Evolutionary conservation across 768 basidiomycete species (phyloP).

Genomic region (Rhizopogon salebrosus): DNA sequence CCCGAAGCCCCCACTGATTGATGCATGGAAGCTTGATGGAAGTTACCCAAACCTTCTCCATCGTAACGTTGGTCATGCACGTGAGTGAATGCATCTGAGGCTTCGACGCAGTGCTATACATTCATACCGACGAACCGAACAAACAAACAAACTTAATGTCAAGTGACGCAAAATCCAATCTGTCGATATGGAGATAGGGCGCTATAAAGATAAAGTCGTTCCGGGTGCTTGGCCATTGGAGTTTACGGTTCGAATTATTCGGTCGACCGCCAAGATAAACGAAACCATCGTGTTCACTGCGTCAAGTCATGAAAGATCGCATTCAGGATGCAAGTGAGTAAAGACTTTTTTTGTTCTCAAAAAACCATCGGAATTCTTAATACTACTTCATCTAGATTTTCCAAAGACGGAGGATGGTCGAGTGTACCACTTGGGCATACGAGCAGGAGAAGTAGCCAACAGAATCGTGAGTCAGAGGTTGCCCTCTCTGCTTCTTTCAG

Average conservation of each 20-base stretch:
- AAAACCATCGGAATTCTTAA: neutral
- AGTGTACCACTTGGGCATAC: constrained; percentile 76
- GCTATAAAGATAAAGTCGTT: too few relatives aligned
- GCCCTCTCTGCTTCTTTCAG: neutral
- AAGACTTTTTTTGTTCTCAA: neutral
- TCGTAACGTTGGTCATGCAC: too few relatives aligned
- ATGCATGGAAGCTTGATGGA: too few relatives aligned
- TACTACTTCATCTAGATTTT: constrained; percentile 60
- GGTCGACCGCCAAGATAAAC: neutral
- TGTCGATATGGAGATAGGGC: too few relatives aligned
- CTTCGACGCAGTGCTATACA: too few relatives aligned
- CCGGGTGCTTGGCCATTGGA: too few relatives aligned
- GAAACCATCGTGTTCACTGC: neutral
- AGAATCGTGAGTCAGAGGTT: constrained; percentile 49
- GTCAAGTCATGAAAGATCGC: constrained; percentile 49
- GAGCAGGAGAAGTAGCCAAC: constrained; percentile 75
- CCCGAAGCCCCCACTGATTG: too few relatives aligned
- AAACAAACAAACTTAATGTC: too few relatives aligned
- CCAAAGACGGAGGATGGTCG: constrained; percentile 68
- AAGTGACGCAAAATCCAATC: too few relatives aligned
- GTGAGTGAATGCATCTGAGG: too few relatives aligned
- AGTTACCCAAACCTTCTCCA: too few relatives aligned
- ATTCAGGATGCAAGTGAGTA: constrained; percentile 65
- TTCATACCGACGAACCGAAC: too few relatives aligned
- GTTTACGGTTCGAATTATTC: neutral